Percentiles rank a stretch among this genome's conserved stretches.
These are phyloP conservation scores for Sugiyamaella neomexicana DNA, from an alignment of 1,139 yeast genomes.

Conservation along the genomic window DNA sequence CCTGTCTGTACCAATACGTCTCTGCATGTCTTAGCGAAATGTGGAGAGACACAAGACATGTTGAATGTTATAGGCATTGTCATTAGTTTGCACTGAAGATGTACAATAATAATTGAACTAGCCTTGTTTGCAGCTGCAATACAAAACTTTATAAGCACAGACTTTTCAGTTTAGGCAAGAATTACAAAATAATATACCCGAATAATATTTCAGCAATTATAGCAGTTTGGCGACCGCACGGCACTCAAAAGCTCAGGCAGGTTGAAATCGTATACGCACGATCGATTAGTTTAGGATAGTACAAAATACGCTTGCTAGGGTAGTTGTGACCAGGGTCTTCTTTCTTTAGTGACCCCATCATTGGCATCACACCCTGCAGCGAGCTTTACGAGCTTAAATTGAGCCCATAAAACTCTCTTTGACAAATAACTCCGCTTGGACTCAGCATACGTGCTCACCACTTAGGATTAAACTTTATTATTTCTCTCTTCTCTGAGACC, in stretches of 20 bases:
- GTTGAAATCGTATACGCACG: no score
- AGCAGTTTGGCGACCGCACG: background rate
- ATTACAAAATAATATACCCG: background rate
- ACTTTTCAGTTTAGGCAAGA: background rate
- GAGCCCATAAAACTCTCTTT: no score
- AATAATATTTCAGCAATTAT: background rate
- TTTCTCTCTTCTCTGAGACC: background rate
- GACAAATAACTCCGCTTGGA: background rate
- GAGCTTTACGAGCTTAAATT: no score
- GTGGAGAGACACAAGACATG: background rate
- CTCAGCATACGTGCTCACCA: background rate
- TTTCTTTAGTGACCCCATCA: no score
- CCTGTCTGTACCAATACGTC: background rate
- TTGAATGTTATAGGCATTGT: background rate
- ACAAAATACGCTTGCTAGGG: no score
- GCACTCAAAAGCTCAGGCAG: background rate
- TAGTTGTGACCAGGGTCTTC: no score
- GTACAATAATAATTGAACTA: conserved; percentile 8
- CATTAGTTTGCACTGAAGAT: background rate
- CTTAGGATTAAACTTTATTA: background rate
- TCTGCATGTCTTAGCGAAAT: no score
- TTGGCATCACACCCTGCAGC: no score
- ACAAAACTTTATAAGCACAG: background rate
- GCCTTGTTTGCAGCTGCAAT: background rate
- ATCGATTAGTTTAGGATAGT: no score